phyloP scores from a whole-genome alignment of 805 yeast species.

The Hanseniaspora jakobsenii region DNA sequence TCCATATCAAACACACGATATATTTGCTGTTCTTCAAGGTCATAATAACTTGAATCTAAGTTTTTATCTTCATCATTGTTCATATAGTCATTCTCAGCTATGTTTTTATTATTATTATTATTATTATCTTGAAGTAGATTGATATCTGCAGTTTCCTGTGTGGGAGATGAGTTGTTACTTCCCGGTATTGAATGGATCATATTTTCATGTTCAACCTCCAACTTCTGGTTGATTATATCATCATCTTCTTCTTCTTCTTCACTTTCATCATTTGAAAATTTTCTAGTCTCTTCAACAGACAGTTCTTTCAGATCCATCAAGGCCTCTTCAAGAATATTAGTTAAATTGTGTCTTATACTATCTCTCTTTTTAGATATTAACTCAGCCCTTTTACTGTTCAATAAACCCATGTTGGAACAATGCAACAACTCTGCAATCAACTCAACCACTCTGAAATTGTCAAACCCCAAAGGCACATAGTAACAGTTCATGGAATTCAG shows the following conservation, averaged over 20 bases:
- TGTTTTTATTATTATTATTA: constrained; percentile 16
- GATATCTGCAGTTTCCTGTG: neutral
- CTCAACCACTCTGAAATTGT: constrained; percentile 81
- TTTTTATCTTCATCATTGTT: constrained; percentile 19
- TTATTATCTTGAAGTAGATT: constrained; percentile 1
- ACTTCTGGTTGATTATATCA: constrained; percentile 17
- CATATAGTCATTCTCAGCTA: constrained; percentile 17
- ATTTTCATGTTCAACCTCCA: constrained; percentile 19
- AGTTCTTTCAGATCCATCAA: constrained; percentile 24
- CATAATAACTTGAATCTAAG: constrained; percentile 27
- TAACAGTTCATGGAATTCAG: constrained; percentile 54
- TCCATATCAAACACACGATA: constrained; percentile 24
- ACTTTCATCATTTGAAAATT: no score
- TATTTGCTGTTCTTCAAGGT: constrained; percentile 20
- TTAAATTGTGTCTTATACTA: constrained; percentile 44
- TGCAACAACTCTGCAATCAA: constrained; percentile 86
- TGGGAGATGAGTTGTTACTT: neutral
- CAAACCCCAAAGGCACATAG: constrained; percentile 70
- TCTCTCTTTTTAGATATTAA: constrained; percentile 59
- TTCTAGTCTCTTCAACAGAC: neutral
- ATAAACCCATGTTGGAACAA: constrained; percentile 91
- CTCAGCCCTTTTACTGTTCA: constrained; percentile 68
- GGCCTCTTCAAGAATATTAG: constrained; percentile 28
- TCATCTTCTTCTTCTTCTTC: constrained; percentile 14
- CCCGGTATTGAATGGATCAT: constrained; percentile 22